phyloP scores from a whole-genome alignment of 176 grass and related monocot genomes.

The Triticum monococcum region DNA sequence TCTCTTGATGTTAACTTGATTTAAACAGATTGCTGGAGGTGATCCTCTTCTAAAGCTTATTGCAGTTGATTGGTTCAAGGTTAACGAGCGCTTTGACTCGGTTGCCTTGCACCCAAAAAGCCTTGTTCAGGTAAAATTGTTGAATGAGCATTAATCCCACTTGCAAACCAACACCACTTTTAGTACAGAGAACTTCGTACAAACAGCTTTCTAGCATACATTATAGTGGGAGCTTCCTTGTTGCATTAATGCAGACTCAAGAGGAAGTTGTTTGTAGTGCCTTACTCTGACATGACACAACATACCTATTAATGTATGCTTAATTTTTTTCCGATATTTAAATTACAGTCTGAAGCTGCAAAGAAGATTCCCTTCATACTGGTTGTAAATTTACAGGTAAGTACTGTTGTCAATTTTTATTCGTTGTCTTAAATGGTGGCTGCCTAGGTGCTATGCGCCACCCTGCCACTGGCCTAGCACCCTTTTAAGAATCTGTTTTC shows the following conservation, averaged over 20 bases:
- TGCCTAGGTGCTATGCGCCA: background rate
- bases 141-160: background rate
- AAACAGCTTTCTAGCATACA: constrained; percentile 3
- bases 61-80: constrained; percentile 94
- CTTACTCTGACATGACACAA: constrained; percentile 7
- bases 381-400: constrained; percentile 90
- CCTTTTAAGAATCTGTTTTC: background rate
- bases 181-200: constrained; percentile 2
- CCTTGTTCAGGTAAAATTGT: constrained; percentile 76
- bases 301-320: constrained; percentile 22
- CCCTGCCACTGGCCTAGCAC: background rate
- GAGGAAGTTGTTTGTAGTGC: background rate
- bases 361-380: constrained; percentile 91
- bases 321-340: constrained; percentile 24
- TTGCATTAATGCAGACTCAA: constrained; percentile 6
- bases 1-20: constrained; percentile 3
- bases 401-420: constrained; percentile 17
- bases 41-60: constrained; percentile 91
- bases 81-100: constrained; percentile 68
- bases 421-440: background rate
- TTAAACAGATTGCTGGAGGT: constrained; percentile 74
- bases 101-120: constrained; percentile 88
- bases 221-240: constrained; percentile 1
- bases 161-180: background rate
- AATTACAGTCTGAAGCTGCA: constrained; percentile 79